A percentile compares a stretch with the other conserved stretches of the same genome.
phyloP scores from a whole-genome alignment of 116 monocot species.

The Cymodocea nodosa region DNA sequence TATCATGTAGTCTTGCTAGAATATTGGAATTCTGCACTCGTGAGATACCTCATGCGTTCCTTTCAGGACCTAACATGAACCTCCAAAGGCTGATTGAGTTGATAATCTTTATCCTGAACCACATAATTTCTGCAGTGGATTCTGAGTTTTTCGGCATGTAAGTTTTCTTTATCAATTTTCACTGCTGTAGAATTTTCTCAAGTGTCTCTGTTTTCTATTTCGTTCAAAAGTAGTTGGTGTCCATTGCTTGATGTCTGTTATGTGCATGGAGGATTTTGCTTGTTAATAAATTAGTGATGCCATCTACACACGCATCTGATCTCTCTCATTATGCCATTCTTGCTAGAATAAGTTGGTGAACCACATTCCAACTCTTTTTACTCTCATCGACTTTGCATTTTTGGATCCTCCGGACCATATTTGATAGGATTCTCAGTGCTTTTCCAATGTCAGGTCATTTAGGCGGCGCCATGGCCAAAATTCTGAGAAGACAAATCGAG shows the following conservation, averaged over 20 bases:
- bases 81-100: conserved; percentile 76
- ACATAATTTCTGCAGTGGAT: conserved; percentile 74
- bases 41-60: conserved; percentile 82
- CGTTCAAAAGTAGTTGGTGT: too few species aligned
- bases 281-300: too few species aligned
- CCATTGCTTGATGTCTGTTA: too few species aligned
- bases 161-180: conserved; percentile 22
- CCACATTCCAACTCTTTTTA: too few species aligned
- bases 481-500: conserved; percentile 75
- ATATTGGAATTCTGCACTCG: conserved; percentile 78
- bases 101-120: conserved; percentile 82
- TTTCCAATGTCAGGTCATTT: conserved; percentile 35
- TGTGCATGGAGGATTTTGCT: too few species aligned
- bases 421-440: neutral
- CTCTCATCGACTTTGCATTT: neutral
- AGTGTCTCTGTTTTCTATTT: too few species aligned
- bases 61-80: conserved; percentile 79
- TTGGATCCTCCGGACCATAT: neutral
- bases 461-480: conserved; percentile 62
- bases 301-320: too few species aligned
- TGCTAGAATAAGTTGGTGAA: too few species aligned
- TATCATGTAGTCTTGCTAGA: conserved; percentile 77
- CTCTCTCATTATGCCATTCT: too few species aligned
- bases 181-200: neutral
- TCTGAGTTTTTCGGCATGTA: conserved; percentile 89